Conservation (phyloP, 129 eudicot genomes). For the Flaveria trinervia region DNA sequence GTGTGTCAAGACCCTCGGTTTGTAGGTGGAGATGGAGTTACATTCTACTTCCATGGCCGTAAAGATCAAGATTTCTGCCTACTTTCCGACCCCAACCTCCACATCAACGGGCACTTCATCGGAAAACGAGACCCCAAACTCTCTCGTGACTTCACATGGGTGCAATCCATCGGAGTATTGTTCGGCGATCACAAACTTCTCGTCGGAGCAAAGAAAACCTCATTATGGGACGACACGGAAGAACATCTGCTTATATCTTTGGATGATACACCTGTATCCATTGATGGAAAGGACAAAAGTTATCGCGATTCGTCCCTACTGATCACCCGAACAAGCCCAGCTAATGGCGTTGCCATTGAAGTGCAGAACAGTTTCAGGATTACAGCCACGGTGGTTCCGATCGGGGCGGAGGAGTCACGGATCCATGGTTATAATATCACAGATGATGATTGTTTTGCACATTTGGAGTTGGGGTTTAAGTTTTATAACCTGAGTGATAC, state of each 20-base stretch:
- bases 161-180: slow-evolving; percentile 45
- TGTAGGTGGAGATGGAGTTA: slow-evolving; percentile 53
- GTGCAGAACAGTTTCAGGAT: slow-evolving; percentile 34
- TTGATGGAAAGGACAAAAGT: slow-evolving; percentile 27
- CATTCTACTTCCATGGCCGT: slow-evolving; percentile 55
- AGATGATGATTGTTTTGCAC: slow-evolving; percentile 47
- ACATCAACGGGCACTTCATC: slow-evolving; percentile 53
- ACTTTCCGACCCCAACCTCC: slow-evolving; percentile 47
- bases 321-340: slow-evolving; percentile 30
- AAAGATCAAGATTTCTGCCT: slow-evolving; percentile 52
- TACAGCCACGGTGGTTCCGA: slow-evolving; percentile 38
- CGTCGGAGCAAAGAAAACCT: slow-evolving; percentile 37
- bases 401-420: slow-evolving; percentile 39
- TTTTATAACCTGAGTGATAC: slow-evolving; percentile 34
- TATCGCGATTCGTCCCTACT: slow-evolving; percentile 22
- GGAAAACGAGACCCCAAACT: slow-evolving; percentile 48
- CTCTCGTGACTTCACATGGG: slow-evolving; percentile 56
- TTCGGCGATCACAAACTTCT: slow-evolving; percentile 46
- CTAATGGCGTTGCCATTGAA: slow-evolving; percentile 37
- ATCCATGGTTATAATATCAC: slow-evolving; percentile 44
- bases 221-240: slow-evolving; percentile 44
- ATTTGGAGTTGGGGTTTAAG: slow-evolving; percentile 47
- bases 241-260: slow-evolving; percentile 40
- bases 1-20: slow-evolving; percentile 55
- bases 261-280: slow-evolving; percentile 23